These are phyloP conservation scores for Geotrichum bryndzae DNA, from an alignment of 1,139 yeast species.

Conservation along the genomic window DNA sequence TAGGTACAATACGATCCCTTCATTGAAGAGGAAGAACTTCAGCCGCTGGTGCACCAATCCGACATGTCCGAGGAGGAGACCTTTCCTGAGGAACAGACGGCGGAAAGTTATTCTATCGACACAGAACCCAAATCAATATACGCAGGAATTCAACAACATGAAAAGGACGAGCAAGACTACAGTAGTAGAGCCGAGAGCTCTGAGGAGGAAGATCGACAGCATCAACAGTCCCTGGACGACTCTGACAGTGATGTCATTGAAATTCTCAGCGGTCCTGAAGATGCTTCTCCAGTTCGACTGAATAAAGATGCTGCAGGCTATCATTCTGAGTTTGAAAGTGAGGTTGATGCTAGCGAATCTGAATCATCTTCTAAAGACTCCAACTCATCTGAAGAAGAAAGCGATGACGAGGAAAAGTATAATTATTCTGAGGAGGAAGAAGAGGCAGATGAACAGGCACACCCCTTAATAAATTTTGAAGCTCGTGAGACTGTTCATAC, in stretches of 20 bases:
- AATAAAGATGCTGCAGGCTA: slow-evolving; percentile 19
- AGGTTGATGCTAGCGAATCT: background rate
- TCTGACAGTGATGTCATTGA: slow-evolving; percentile 26
- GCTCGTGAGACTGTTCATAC: background rate
- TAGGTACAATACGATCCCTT: slow-evolving; percentile 16
- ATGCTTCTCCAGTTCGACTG: slow-evolving; percentile 22
- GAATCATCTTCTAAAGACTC: slow-evolving; percentile 8
- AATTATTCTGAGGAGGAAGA: slow-evolving; percentile 20
- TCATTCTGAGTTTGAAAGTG: slow-evolving; percentile 12
- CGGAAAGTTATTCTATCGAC: background rate
- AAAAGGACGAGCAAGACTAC: background rate
- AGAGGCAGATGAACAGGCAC: slow-evolving; percentile 9
- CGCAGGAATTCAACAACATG: background rate
- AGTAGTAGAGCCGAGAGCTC: background rate
- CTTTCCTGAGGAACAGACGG: slow-evolving; percentile 6
- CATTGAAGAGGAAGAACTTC: slow-evolving; percentile 19
- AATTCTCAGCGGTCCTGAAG: slow-evolving; percentile 19
- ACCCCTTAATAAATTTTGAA: background rate
- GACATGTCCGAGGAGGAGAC: background rate
- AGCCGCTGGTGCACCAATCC: slow-evolving; percentile 8
- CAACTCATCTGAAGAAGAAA: slow-evolving; percentile 9
- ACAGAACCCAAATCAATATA: background rate
- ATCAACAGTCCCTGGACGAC: background rate
- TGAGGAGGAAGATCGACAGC: slow-evolving; percentile 10
- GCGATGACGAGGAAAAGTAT: slow-evolving; percentile 15